phyloP scores from a whole-genome alignment of 108 stramenopile genomes.

The Conticribra weissflogii region DNA sequence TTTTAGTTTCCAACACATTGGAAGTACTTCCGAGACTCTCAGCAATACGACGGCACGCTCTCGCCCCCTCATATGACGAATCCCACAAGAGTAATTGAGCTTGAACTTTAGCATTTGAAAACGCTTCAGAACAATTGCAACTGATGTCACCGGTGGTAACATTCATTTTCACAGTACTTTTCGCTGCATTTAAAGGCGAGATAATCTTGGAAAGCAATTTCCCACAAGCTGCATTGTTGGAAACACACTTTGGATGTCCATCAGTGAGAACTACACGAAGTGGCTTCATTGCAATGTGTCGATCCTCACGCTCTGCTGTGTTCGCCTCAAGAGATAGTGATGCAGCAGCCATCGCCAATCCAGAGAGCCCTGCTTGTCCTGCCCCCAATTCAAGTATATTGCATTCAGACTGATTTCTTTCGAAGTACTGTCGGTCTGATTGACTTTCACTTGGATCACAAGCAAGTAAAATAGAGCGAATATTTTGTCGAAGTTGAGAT shows the following conservation, averaged over 20 bases:
- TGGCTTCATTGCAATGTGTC: constrained; percentile 20
- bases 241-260: constrained; percentile 73
- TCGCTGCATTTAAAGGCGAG: no score
- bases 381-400: constrained; percentile 72
- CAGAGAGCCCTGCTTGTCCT: constrained; percentile 84
- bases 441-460: background rate
- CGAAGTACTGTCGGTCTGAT: no score
- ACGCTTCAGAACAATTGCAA: background rate
- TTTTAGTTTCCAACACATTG: no score
- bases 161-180: no score
- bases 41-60: constrained; percentile 23
- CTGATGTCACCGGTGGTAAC: no score
- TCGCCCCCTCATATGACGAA: constrained; percentile 35
- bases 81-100: constrained; percentile 61
- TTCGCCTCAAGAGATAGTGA: background rate
- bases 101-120: constrained; percentile 8
- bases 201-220: constrained; percentile 25
- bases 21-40: no score
- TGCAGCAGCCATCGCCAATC: constrained; percentile 46
- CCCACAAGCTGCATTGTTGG: constrained; percentile 66
- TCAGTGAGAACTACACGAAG: constrained; percentile 64
- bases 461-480: constrained; percentile 22
- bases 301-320: background rate
- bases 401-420: constrained; percentile 6
- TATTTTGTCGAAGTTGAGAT: constrained; percentile 4